Percentiles rank a stretch among this genome's conserved stretches.
Evolutionary conservation across 1,139 yeast genomes (phyloP).

Genomic region (Zhuliangozyma blackwelliae): DNA sequence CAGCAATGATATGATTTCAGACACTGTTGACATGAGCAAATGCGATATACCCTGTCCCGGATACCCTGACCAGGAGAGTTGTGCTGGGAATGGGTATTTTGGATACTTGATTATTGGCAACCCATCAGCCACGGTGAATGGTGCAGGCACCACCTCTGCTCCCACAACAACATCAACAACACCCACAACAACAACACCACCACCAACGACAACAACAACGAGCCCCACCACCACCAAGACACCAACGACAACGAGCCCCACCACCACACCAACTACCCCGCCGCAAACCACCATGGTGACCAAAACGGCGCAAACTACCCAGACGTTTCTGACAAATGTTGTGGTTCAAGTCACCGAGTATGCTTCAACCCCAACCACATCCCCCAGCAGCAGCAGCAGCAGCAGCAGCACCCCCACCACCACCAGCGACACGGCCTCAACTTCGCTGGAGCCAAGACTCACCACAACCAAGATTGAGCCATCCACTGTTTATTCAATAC

Average conservation of each 20-base stretch:
- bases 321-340: constrained; percentile 8
- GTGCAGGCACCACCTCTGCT: constrained; percentile 6
- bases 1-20: constrained; percentile 47
- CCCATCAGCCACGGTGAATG: constrained; percentile 16
- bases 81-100: constrained; percentile 30
- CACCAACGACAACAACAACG: constrained; percentile 1
- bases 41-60: constrained; percentile 56
- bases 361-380: neutral
- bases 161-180: neutral
- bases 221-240: constrained; percentile 1
- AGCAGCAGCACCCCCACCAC: constrained; percentile 1
- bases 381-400: too few relatives aligned
- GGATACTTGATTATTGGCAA: constrained; percentile 32
- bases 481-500: constrained; percentile 11
- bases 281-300: constrained; percentile 12
- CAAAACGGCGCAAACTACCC: constrained; percentile 12
- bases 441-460: constrained; percentile 1
- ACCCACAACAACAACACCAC: constrained; percentile 2
- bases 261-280: neutral
- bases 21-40: constrained; percentile 23
- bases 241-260: constrained; percentile 2
- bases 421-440: constrained; percentile 15
- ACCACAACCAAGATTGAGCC: constrained; percentile 5
- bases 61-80: constrained; percentile 24
- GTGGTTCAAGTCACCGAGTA: constrained; percentile 8